Base-by-base conservation (phyloP, 1,139 yeast genomes). In the Entelexis sorbosivorans region DNA sequence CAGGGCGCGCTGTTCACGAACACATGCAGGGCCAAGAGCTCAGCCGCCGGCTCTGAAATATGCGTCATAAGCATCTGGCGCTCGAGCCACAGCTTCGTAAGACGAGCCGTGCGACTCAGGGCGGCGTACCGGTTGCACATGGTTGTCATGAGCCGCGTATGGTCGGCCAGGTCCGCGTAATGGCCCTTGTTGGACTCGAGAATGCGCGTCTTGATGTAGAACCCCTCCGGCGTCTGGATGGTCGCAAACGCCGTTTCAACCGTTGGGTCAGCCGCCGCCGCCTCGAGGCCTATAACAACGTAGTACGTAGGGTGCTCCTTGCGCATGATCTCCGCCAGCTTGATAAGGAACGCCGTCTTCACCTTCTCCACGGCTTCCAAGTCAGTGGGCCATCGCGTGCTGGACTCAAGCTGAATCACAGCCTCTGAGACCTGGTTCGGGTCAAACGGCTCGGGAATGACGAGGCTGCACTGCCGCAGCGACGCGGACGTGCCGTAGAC, bases 321-420 rank as follows among this genome's bases (percentile, higher is more conserved):
- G 59, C 60, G 51, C 16, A 88, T 59, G 26, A 71, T 66, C 52
- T 85, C 87, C 56, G 78, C 75, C 17, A 89, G 76, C 60, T 84
- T 83, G 48, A 93, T 66, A 59, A 91, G 69, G 60, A 93, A 86
- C 7, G 97, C 98, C 36, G 91, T 76, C 64, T 93, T 93, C 17
- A 95, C 84, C 61, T 82, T 81, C 64, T 91, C 98, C 53, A 88
- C 70, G 0, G 96, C 89, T 35, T 74, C 70, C 5, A 87, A 65
- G 65, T 91, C 96, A 66, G 86, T 95, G 1, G 99, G 98, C 99
- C 98, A 93, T 65, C 81, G 79, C n/a, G 79, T 74, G 1, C 96
- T 84, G 3, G 85, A 73, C 69, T 93, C 98, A 66, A 93, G 87
- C 66, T 88, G 95, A 45, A 93, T 66, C 13, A 89, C 74, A 26